phyloP scores from a whole-genome alignment of 352 stramenopile species.

The Phytophthora cactorum region DNA sequence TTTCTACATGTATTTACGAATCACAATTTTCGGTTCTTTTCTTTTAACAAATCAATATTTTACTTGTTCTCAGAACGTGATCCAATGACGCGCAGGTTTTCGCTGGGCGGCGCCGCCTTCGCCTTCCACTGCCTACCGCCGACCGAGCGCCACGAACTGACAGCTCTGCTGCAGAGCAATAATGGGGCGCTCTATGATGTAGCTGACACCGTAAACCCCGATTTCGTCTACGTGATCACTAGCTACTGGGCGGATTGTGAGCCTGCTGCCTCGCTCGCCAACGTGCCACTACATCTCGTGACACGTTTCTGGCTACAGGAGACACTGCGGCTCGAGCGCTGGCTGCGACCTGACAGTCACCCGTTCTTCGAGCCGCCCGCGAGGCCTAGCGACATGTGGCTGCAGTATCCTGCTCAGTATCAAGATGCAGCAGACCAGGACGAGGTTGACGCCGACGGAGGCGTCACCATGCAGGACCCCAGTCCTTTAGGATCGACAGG shows the following conservation, averaged over 20 bases:
- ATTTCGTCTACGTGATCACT: slow-evolving; percentile 50
- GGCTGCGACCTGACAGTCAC: slow-evolving; percentile 41
- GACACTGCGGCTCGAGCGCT: slow-evolving; percentile 43
- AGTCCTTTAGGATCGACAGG: background rate
- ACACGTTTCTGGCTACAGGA: slow-evolving; percentile 70
- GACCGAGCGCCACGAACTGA: slow-evolving; percentile 20
- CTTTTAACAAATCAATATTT: background rate
- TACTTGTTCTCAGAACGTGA: background rate
- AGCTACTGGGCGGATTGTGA: slow-evolving; percentile 57
- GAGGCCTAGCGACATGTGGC: slow-evolving; percentile 4
- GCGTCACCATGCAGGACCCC: slow-evolving; percentile 28
- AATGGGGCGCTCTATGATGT: slow-evolving; percentile 24
- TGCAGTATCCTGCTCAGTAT: slow-evolving; percentile 57
- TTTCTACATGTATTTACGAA: too few species aligned
- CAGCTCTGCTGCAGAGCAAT: slow-evolving; percentile 12
- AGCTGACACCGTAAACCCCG: background rate
- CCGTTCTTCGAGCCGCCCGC: slow-evolving; percentile 58
- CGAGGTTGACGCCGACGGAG: slow-evolving; percentile 17
- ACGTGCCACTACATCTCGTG: slow-evolving; percentile 24
- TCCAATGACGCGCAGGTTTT: slow-evolving; percentile 30
- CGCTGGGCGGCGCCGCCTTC: slow-evolving; percentile 38
- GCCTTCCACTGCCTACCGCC: slow-evolving; percentile 38
- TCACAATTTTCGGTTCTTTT: too few species aligned
- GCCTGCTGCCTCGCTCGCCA: background rate
- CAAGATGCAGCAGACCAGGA: slow-evolving; percentile 16